These are phyloP conservation scores for Aphanocladium album DNA, from an alignment of 2,329 filamentous ascomycete genomes.

Conservation along the genomic window DNA sequence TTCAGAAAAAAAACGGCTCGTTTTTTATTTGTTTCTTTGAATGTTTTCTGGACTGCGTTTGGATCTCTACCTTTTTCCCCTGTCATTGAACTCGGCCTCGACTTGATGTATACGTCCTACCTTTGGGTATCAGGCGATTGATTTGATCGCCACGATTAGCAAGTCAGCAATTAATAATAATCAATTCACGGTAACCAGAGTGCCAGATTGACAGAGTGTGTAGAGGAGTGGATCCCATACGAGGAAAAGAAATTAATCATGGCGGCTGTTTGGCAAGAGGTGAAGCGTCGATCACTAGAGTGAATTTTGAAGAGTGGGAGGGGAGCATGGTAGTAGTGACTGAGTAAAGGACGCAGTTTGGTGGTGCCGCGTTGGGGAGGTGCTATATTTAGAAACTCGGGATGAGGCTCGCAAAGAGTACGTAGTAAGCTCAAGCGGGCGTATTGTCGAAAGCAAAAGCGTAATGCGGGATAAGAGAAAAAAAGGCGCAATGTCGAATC, in stretches of 20 bases:
- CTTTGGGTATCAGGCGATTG: too few relatives aligned
- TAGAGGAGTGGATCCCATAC: constrained; percentile 1
- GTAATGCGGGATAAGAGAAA: not conserved
- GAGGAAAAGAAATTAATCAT: not conserved
- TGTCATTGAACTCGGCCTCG: too few relatives aligned
- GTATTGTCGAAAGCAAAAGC: too few relatives aligned
- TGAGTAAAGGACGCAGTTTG: too few relatives aligned
- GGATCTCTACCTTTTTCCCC: too few relatives aligned
- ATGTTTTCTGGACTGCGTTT: too few relatives aligned
- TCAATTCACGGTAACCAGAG: too few relatives aligned
- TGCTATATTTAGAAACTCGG: not conserved
- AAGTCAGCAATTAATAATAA: not conserved
- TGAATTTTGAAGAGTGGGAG: not conserved
- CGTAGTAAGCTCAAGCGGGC: not conserved
- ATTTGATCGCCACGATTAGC: not conserved
- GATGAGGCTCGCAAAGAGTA: not conserved
- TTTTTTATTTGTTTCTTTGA: too few relatives aligned
- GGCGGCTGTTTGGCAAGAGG: not conserved
- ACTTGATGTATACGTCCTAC: too few relatives aligned
- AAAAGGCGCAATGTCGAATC: not conserved
- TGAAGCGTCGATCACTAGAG: not conserved
- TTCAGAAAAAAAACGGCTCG: too few relatives aligned
- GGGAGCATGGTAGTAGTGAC: too few relatives aligned
- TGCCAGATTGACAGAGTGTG: too few relatives aligned
- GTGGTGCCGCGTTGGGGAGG: not conserved